Percentiles rank a stretch among this genome's conserved stretches.
Evolutionary conservation across 2,329 filamentous ascomycete species (phyloP).

Genomic region (Colletotrichum sp.): DNA sequence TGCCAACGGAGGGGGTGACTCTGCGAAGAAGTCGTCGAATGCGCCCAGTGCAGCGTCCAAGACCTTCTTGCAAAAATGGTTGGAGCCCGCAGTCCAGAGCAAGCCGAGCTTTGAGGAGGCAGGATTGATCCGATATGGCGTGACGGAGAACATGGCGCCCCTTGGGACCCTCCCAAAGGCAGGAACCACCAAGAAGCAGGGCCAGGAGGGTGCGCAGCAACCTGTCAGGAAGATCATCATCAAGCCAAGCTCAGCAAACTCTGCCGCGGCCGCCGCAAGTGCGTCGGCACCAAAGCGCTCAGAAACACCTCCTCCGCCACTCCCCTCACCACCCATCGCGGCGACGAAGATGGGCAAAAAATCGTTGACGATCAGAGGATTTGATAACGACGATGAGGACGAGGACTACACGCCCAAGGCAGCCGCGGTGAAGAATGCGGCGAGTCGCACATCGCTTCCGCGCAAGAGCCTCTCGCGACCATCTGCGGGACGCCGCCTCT

Average conservation of each 20-base stretch:
- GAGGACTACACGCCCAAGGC: constrained; percentile 15
- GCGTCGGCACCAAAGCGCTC: constrained; percentile 12
- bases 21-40: constrained; percentile 24
- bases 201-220: constrained; percentile 28
- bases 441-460: constrained; percentile 9
- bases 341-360: constrained; percentile 5
- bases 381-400: constrained; percentile 19
- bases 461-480: constrained; percentile 21
- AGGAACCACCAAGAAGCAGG: constrained; percentile 45
- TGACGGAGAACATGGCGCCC: constrained; percentile 84
- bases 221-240: constrained; percentile 51
- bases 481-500: constrained; percentile 17
- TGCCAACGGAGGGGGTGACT: constrained; percentile 25
- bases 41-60: constrained; percentile 43
- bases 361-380: constrained; percentile 4
- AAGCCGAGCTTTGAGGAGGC: constrained; percentile 80
- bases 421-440: background rate
- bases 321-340: constrained; percentile 11
- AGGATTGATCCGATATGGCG: constrained; percentile 75
- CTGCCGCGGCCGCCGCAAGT: constrained; percentile 15
- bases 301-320: constrained; percentile 11
- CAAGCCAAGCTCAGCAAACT: constrained; percentile 35
- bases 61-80: constrained; percentile 61
- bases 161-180: constrained; percentile 75
- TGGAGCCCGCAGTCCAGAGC: constrained; percentile 63